Percentiles rank a stretch among this genome's conserved stretches.
Evolutionary conservation across 345 rosid genomes (phyloP).

Genomic region (Brassica napus): Da-Ae NC_063435.1:15428001-15428500

Average conservation of each 20-base stretch:
- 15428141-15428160: conserved; percentile 85
- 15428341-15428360: background rate
- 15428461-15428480: conserved; percentile 65
- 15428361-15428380: background rate
- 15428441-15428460: conserved; percentile 74
- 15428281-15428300: background rate
- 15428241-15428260: background rate
- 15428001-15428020: background rate
- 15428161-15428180: conserved; percentile 47
- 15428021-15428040: conserved; percentile 4
- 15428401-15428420: conserved; percentile 40
- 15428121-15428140: conserved; percentile 71
- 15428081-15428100: conserved; percentile 67
- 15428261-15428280: background rate
- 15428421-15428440: conserved; percentile 64
- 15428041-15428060: conserved; percentile 84
- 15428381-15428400: conserved; percentile 23
- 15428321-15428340: background rate
- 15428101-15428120: conserved; percentile 89
- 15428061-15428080: conserved; percentile 64
- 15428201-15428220: background rate
- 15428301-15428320: background rate
- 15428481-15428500: conserved; percentile 75
- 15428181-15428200: conserved; percentile 27
- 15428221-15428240: background rate